These are phyloP conservation scores for Paracamarosporium sp. DNA, from an alignment of 2,329 filamentous ascomycete genomes.

Conservation along the genomic window DNA sequence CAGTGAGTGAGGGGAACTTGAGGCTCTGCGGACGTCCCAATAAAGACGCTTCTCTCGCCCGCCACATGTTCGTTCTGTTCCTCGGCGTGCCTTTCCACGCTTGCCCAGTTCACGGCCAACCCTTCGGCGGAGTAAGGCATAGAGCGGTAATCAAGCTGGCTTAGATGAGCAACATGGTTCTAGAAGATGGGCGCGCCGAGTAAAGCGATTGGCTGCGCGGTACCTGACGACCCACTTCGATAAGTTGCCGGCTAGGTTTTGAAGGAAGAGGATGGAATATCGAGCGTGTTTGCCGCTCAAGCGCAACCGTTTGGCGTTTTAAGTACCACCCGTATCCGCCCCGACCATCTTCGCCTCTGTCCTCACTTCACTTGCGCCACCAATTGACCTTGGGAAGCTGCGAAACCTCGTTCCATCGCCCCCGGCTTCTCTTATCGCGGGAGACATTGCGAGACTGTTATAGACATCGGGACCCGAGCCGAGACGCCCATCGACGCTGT, in stretches of 20 bases:
- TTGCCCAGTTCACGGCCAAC: not conserved
- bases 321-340: not conserved
- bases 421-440: not conserved
- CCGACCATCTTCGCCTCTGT: slow-evolving; percentile 9
- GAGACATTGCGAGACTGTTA: not conserved
- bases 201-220: slow-evolving; percentile 1
- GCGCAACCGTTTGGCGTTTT: not conserved
- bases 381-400: slow-evolving; percentile 18
- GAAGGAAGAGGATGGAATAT: slow-evolving; percentile 8
- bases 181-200: slow-evolving; percentile 10
- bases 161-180: slow-evolving; percentile 24
- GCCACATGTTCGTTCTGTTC: too few species aligned
- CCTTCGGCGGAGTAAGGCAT: slow-evolving; percentile 1
- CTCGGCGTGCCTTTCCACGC: not conserved
- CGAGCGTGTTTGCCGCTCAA: not conserved
- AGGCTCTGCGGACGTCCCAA: slow-evolving; percentile 8
- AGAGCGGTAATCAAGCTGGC: not conserved
- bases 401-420: not conserved
- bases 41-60: too few species aligned
- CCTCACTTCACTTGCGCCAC: slow-evolving; percentile 1
- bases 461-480: not conserved
- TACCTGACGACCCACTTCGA: slow-evolving; percentile 16
- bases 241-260: slow-evolving; percentile 9
- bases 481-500: not conserved
- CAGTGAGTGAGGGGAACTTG: slow-evolving; percentile 9